phyloP scores from a whole-genome alignment of 1,284 basidiomycete genomes.

The Meripilus lineatus region DNA sequence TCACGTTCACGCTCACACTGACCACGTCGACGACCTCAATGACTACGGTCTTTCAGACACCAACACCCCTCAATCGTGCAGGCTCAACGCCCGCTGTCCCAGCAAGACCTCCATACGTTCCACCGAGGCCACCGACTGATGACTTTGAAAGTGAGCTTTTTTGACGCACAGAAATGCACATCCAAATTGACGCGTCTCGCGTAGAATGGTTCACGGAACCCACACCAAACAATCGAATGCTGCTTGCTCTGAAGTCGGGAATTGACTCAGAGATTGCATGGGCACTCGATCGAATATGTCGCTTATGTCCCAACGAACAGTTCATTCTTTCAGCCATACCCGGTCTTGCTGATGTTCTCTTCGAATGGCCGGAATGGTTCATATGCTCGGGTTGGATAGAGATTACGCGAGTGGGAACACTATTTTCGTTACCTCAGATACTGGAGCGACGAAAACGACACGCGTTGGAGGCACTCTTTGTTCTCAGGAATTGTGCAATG shows the following conservation, averaged over 20 bases:
- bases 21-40: too few relatives aligned
- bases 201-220: constrained; percentile 79
- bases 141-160: constrained; percentile 66
- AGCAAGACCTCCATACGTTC: too few relatives aligned
- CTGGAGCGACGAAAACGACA: constrained; percentile 53
- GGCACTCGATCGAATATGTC: constrained; percentile 75
- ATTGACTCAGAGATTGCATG: constrained; percentile 74
- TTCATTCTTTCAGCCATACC: constrained; percentile 66
- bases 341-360: constrained; percentile 72
- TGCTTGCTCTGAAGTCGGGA: constrained; percentile 72
- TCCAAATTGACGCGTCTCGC: not conserved
- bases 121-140: too few relatives aligned
- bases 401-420: constrained; percentile 31
- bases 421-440: constrained; percentile 55
- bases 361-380: constrained; percentile 81
- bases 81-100: too few relatives aligned
- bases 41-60: constrained; percentile 8
- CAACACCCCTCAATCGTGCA: too few relatives aligned
- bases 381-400: constrained; percentile 45
- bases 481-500: constrained; percentile 72
- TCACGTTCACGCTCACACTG: too few relatives aligned
- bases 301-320: constrained; percentile 70
- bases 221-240: constrained; percentile 72
- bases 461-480: constrained; percentile 69
- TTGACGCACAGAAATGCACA: constrained; percentile 6